Evolutionary conservation across 139 green algal genomes (phyloP).

Genomic region (Parachlorella kessleri): DNA sequence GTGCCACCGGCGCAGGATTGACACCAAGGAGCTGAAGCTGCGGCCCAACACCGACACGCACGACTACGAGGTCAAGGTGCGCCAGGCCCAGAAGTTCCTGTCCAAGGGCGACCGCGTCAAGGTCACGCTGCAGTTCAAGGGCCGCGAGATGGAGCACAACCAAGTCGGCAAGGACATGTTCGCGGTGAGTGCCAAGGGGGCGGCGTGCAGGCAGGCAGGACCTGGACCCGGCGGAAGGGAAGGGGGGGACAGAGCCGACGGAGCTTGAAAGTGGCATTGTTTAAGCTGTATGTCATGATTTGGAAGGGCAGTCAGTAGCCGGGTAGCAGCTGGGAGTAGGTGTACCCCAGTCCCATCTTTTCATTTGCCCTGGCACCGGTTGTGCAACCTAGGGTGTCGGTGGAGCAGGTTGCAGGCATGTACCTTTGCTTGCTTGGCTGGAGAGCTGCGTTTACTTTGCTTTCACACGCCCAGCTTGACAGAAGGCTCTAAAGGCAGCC

Average conservation of each 20-base stretch:
- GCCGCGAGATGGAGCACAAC: conserved; percentile 77
- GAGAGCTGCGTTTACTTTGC: no score
- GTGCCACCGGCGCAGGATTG: conserved; percentile 38
- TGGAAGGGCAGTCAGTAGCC: no score
- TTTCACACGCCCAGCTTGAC: no score
- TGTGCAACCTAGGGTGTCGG: no score
- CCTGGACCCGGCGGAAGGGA: background rate
- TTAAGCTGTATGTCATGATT: no score
- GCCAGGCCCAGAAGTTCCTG: conserved; percentile 69
- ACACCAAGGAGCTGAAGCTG: conserved; percentile 87
- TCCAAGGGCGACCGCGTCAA: conserved; percentile 82
- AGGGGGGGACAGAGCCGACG: background rate
- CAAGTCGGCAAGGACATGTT: conserved; percentile 70
- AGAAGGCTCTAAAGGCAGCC: no score
- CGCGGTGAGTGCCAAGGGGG: conserved; percentile 6
- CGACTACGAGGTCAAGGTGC: conserved; percentile 78
- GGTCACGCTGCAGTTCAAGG: conserved; percentile 69
- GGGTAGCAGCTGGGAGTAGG: no score
- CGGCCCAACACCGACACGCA: conserved; percentile 79
- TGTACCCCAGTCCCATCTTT: no score
- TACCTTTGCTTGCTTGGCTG: no score
- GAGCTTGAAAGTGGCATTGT: no score
- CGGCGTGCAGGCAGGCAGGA: background rate
- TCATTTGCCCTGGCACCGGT: no score
- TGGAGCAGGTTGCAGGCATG: no score